Conservation (phyloP, 768 basidiomycete genomes). For the Lactarius akahatsu region DNA sequence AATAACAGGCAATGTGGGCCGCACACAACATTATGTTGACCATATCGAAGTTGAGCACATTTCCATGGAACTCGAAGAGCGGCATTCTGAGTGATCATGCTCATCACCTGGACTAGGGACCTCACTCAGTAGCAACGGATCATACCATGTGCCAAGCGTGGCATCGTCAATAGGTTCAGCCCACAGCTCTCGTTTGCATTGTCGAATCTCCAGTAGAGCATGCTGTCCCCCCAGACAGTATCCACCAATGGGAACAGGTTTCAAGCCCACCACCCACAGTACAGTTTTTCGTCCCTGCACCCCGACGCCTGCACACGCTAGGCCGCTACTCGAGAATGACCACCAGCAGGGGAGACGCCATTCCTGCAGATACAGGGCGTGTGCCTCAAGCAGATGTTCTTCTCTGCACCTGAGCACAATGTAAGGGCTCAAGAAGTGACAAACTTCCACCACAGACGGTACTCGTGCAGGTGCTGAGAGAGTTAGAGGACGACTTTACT, state of each 20-base stretch:
- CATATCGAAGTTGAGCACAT: slow-evolving; percentile 62
- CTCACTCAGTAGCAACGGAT: slow-evolving; percentile 22
- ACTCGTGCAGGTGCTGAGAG: slow-evolving; percentile 74
- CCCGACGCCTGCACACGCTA: slow-evolving; percentile 23
- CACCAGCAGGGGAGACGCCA: slow-evolving; percentile 45
- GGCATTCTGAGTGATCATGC: slow-evolving; percentile 50
- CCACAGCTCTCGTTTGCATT: neutral
- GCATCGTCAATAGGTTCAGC: slow-evolving; percentile 23
- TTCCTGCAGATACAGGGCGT: slow-evolving; percentile 85
- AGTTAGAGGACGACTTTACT: slow-evolving; percentile 92
- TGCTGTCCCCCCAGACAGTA: neutral
- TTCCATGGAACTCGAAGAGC: slow-evolving; percentile 63
- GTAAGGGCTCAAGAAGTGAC: slow-evolving; percentile 30
- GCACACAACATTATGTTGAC: slow-evolving; percentile 47
- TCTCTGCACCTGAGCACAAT: slow-evolving; percentile 75
- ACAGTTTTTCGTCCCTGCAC: slow-evolving; percentile 18
- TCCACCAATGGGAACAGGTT: slow-evolving; percentile 1
- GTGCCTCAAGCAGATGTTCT: slow-evolving; percentile 77
- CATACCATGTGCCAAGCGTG: slow-evolving; percentile 22
- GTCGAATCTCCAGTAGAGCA: neutral
- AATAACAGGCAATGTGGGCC: slow-evolving; percentile 15
- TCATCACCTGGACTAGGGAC: slow-evolving; percentile 27
- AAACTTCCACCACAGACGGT: slow-evolving; percentile 85
- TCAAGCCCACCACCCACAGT: neutral
- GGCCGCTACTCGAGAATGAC: slow-evolving; percentile 13